Base-by-base conservation (phyloP, 495 filamentous ascomycete genomes). In the Staphylotrichum longicolle region DNA sequence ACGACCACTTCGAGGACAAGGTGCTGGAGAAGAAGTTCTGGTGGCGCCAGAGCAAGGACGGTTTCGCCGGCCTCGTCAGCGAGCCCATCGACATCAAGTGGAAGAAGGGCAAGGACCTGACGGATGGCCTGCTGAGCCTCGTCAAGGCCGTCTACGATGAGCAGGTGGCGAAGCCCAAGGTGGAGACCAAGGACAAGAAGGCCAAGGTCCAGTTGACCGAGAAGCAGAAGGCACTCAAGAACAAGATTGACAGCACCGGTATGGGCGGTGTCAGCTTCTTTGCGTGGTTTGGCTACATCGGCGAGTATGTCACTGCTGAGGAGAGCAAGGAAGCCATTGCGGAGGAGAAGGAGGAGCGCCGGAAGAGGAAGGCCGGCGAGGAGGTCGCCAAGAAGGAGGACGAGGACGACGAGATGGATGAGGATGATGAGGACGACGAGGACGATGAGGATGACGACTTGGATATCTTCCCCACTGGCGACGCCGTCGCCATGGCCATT, bases 1-100 rank as follows among this genome's bases (percentile, higher is more conserved):
- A 96, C 74, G 82, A 87, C 12, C 86, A 84, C 75, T 93, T 96
- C 70, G 79, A 83, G 63, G 82, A 96, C 73, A 71, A 73, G 44
- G 82, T 86, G 58, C 75, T 98, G 46, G 88, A 90, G 73, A 98
- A 98, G 86, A 88, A 87, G 67, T 93, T 96, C 74, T 92, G 87
- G 85, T 88, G 84, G 77, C 86, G 91, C 63, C 80, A 81, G 71
- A 75, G 77, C 44, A 82, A 81, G 67, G 83, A 85, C 66, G 85
- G 84, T 37, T 89, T 83, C 80, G 74, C 80, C 20, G 90, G 90
- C 39, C 79, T 94, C 20, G 90, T 94, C 48, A 88, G 85, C 42
- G 90, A 93, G 72, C 93, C 93, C 6, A 89, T 96, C 42, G 80
- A 84, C 58, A 90, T 98, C 70, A 78, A 86, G 67, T 98, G 93